Base-by-base conservation (phyloP, 345 rosid species). In the Eutrema yunnanense region DNA sequence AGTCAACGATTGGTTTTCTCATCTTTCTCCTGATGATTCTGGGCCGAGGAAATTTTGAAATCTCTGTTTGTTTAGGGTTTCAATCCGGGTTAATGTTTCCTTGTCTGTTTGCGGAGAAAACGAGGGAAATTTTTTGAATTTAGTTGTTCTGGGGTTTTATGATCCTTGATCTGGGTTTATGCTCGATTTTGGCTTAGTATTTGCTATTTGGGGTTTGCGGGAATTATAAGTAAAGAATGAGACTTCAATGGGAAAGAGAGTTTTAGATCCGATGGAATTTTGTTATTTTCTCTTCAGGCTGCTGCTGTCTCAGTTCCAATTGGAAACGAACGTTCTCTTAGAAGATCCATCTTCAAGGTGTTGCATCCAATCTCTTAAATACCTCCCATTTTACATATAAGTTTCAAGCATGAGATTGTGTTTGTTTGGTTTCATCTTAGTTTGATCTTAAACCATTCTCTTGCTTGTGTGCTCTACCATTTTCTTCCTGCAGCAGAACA, bases 401-500 rank as follows among this genome's bases (percentile, higher is more conserved):
- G 26, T 22, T 22, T 22, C 16, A 12, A 26, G 37, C 41, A 9
- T 59, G 12, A 43, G 69, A 55, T 55, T 57, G 6, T 41, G 13
- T 41, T 49, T 16, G 3, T 6, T 49, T 38, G 49, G 42, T 1
- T 49, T 48, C 8, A 1, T 40, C 13, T 49, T 51, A 65, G 52
- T 58, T 41, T 74, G 55, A 33, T 68, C 42, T 48, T 40, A 5
- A 47, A 37, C 42, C 59, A 5, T 30, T 30, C 0, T 14, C 8
- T 60, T n/a, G 29, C 34, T 69, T 64, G 6, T 38, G 63, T 38
- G 63, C 11, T 81, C 19, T 48, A 0, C 4, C 10, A 22, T 16
- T 46, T 52, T 65, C 33, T 2, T 12, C 5, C 11, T 80, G 62
- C 59, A 82, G 84, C 87, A 89, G 88, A 73, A 84, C 56, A 73